These are phyloP conservation scores for Candida maris DNA, from an alignment of 805 yeast species.

Conservation along the genomic window DNA sequence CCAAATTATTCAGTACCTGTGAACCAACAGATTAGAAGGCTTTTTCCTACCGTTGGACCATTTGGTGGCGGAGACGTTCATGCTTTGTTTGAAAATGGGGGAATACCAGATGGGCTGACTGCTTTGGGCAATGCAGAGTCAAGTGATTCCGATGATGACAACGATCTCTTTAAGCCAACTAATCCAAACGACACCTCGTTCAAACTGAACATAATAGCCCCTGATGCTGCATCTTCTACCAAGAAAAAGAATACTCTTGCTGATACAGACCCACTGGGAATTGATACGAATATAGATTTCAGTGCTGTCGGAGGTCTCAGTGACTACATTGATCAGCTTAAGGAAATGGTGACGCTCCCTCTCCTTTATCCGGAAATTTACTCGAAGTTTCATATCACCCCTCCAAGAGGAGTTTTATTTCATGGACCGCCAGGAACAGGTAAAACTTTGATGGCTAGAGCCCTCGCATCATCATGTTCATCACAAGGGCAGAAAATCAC, in stretches of 20 bases:
- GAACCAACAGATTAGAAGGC: constrained; percentile 51
- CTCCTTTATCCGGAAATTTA: constrained; percentile 90
- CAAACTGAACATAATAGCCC: constrained; percentile 19
- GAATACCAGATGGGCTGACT: constrained; percentile 43
- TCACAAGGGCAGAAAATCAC: constrained; percentile 83
- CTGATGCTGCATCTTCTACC: constrained; percentile 14
- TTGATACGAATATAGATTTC: constrained; percentile 57
- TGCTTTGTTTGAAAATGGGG: constrained; percentile 68
- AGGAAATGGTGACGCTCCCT: constrained; percentile 96
- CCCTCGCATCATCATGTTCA: constrained; percentile 92
- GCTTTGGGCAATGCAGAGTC: constrained; percentile 38
- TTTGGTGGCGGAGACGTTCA: constrained; percentile 95
- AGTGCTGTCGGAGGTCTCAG: constrained; percentile 89
- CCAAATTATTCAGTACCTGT: constrained; percentile 24
- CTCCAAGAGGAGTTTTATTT: constrained; percentile 95
- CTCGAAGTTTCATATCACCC: constrained; percentile 83
- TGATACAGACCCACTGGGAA: constrained; percentile 91
- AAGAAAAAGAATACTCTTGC: constrained; percentile 62
- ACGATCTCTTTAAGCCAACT: constrained; percentile 34
- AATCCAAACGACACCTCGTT: constrained; percentile 29
- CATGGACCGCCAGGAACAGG: constrained; percentile 99
- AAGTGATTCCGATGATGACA: constrained; percentile 48
- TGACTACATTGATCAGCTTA: constrained; percentile 83
- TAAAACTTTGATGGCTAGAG: constrained; percentile 96
- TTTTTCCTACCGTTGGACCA: constrained; percentile 95